Conservation (phyloP, 1,284 basidiomycete genomes). For the Porphyrellus sp. region DNA sequence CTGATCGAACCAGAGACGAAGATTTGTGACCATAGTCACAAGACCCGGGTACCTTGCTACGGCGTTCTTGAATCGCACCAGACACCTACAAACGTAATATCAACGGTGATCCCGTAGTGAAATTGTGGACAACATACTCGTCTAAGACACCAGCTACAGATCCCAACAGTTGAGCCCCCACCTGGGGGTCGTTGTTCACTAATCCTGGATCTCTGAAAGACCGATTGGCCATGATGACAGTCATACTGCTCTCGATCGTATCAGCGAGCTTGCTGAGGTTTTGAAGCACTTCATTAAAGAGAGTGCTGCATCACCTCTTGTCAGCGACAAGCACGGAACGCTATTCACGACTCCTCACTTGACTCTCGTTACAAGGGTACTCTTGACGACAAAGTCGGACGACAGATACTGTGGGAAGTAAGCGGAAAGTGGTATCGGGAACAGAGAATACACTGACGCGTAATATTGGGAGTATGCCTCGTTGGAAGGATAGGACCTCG, state of each 20-base stretch:
- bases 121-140: constrained; percentile 42
- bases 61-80: constrained; percentile 59
- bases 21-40: constrained; percentile 38
- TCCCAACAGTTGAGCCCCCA: constrained; percentile 46
- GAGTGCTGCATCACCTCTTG: constrained; percentile 37
- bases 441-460: constrained; percentile 39
- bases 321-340: constrained; percentile 1
- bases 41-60: constrained; percentile 48
- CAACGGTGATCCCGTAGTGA: background rate
- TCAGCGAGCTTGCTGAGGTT: constrained; percentile 47
- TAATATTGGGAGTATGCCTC: constrained; percentile 55
- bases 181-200: constrained; percentile 13
- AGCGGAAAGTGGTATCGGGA: background rate
- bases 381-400: constrained; percentile 62
- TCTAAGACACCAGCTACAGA: constrained; percentile 48
- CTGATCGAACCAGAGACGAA: constrained; percentile 43
- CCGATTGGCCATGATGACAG: constrained; percentile 36
- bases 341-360: constrained; percentile 43
- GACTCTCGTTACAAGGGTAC: constrained; percentile 49
- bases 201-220: constrained; percentile 43
- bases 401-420: constrained; percentile 50
- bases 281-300: constrained; percentile 53
- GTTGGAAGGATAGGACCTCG: constrained; percentile 55
- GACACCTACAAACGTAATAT: constrained; percentile 39
- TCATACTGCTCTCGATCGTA: constrained; percentile 45